Percentiles rank a stretch among this genome's conserved stretches.
phyloP scores from a whole-genome alignment of 2,329 filamentous ascomycete species.

The Aspergillus intermedius region DNA sequence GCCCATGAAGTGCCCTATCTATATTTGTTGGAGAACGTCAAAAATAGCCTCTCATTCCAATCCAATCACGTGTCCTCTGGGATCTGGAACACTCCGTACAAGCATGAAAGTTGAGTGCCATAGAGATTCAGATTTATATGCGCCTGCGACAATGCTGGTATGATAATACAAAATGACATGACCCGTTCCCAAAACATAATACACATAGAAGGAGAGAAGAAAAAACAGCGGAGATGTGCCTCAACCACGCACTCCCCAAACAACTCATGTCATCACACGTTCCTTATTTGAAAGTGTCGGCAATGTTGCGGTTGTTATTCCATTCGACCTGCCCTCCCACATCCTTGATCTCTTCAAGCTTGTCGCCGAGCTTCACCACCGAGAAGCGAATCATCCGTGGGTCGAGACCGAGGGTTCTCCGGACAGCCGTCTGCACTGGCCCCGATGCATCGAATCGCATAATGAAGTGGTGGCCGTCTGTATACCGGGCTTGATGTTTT shows the following conservation, averaged over 20 bases:
- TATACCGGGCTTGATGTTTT: conserved; percentile 76
- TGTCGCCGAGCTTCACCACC: conserved; percentile 75
- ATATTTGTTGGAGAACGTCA: too few relatives aligned
- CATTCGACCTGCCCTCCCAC: conserved; percentile 51
- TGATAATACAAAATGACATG: conserved; percentile 14
- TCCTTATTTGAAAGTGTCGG: conserved; percentile 18
- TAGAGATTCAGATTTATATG: conserved; percentile 14
- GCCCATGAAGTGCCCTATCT: too few relatives aligned
- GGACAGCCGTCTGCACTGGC: conserved; percentile 66
- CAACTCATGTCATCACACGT: conserved; percentile 5
- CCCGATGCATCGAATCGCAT: conserved; percentile 88
- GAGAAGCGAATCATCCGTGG: conserved; percentile 83
- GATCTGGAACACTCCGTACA: not conserved
- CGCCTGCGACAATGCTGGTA: conserved; percentile 27
- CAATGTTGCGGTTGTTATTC: conserved; percentile 32
- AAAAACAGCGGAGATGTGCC: not conserved
- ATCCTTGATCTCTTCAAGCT: conserved; percentile 56
- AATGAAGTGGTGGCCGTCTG: conserved; percentile 89
- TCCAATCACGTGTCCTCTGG: not conserved
- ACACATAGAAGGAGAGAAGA: conserved; percentile 8
- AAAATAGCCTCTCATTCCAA: too few relatives aligned
- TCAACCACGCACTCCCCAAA: conserved; percentile 2
- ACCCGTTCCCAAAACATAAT: conserved; percentile 18
- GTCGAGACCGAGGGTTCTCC: conserved; percentile 72
- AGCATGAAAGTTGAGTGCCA: not conserved